Conservation (phyloP, 2,329 filamentous ascomycete species). For the Lecanicillium sp. region DNA sequence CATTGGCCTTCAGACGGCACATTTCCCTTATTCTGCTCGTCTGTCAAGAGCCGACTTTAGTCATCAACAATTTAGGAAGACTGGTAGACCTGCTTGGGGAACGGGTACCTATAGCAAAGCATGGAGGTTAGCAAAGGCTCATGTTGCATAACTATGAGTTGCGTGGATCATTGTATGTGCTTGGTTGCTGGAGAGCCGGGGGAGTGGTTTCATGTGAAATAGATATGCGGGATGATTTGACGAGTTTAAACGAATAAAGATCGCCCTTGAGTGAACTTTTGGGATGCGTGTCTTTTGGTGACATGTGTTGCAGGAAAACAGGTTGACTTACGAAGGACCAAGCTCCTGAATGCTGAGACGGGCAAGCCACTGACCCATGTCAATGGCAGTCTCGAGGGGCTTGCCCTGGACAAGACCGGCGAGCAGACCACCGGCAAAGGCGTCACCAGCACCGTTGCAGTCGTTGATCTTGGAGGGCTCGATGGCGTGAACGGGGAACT, state of each 20-base stretch:
- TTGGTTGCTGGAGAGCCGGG: too few species aligned
- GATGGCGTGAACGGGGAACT: conserved; percentile 77
- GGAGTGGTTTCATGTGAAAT: not conserved
- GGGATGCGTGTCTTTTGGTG: not conserved
- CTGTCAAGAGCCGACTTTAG: too few species aligned
- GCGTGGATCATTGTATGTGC: too few species aligned
- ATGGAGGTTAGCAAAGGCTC: conserved; percentile 1
- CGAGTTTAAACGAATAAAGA: conserved; percentile 7
- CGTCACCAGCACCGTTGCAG: conserved; percentile 94
- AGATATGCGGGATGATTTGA: not conserved
- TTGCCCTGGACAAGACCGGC: conserved; percentile 85
- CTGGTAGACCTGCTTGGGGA: conserved; percentile 71
- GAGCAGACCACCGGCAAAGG: conserved; percentile 89
- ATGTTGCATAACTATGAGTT: too few species aligned
- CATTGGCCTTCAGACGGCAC: too few species aligned
- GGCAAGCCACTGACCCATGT: conserved; percentile 96
- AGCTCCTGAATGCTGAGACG: conserved; percentile 90
- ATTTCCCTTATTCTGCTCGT: not conserved
- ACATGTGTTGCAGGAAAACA: conserved; percentile 1
- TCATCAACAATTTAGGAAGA: conserved; percentile 24
- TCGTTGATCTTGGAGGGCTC: conserved; percentile 75
- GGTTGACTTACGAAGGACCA: conserved; percentile 75
- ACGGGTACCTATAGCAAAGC: conserved; percentile 56
- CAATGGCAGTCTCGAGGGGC: conserved; percentile 66
- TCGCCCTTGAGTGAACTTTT: conserved; percentile 11